phyloP scores from a whole-genome alignment of 345 rosid genomes.

The Fremontodendron californicum region DNA sequence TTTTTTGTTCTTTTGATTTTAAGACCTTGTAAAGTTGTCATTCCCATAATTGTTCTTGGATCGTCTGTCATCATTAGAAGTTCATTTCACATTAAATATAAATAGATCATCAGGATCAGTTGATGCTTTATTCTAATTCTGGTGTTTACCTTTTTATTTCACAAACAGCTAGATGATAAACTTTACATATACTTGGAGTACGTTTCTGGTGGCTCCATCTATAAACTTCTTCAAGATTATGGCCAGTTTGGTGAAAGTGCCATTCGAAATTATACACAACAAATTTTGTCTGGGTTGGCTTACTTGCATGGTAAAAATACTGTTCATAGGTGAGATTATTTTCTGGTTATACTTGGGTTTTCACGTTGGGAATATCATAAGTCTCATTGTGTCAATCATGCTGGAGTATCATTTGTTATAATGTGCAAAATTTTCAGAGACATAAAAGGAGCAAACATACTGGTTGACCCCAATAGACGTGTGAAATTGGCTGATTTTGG shows the following conservation, averaged over 20 bases:
- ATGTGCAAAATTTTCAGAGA: constrained; percentile 43
- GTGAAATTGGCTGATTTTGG: constrained; percentile 80
- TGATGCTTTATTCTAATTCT: constrained; percentile 3
- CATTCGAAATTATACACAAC: constrained; percentile 73
- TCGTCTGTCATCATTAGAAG: background rate
- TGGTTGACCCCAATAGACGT: constrained; percentile 74
- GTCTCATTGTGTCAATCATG: background rate
- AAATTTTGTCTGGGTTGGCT: constrained; percentile 76
- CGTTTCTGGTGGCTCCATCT: constrained; percentile 81
- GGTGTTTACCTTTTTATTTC: constrained; percentile 7
- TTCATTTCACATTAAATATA: background rate
- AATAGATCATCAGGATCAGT: background rate
- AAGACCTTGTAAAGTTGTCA: background rate
- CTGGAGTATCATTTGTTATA: constrained; percentile 8
- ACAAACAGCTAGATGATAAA: constrained; percentile 58
- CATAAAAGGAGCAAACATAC: constrained; percentile 83
- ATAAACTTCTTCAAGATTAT: constrained; percentile 80
- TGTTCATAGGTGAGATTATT: constrained; percentile 56
- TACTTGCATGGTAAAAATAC: constrained; percentile 66
- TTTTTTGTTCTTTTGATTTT: constrained; percentile 6
- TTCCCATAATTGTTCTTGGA: background rate
- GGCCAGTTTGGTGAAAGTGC: constrained; percentile 67
- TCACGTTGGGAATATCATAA: background rate
- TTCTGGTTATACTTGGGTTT: background rate
- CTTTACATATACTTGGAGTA: constrained; percentile 78